Evolutionary conservation across 768 basidiomycete genomes (phyloP), one percentile per base, ranked within the genome.

Genomic region (Panaeolus cyanescens): DNA sequence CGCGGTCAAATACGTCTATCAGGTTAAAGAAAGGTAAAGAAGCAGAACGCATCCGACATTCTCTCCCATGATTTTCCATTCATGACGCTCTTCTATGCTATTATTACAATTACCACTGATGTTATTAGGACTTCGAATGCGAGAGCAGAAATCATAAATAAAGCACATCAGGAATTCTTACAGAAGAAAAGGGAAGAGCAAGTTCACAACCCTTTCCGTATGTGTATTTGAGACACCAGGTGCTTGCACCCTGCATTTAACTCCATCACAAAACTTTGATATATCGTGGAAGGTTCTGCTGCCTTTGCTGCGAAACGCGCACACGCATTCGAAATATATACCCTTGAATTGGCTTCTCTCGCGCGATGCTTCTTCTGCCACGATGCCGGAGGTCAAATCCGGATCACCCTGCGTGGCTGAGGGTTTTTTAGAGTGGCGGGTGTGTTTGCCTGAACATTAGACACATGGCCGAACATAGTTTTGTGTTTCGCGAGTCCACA

Each of bases 331-430:
- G 82, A 50, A 37, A 83, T 81, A 65, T 80, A 81, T 55, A 70
- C 72, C 56, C 84, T 81, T 64, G 86, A 72, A 59, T 72, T 74
- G 54, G 74, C 75, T 65, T 87, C 85, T 57, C 74, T 71, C 63
- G 62, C 65, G 45, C 32, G 62, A 66, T 55, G 71, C 59, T 67
- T 64, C 59, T 61, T 64, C 59, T 61, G 54, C 60, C 62, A 66
- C 50, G 56, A 33, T 53, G 36, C 50, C 56, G 63, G 66, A 58
- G 39, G 57, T 45, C 45, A 32, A 34, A 37, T 67, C 60, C 61
- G 56, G 64, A 62, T 64, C 64, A 59, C 54, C 58, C 5, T 58
- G 54, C 39, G 36, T 55, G 28, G 57, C 33, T 37, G 36, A 32
- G 60, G 58, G 34, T 22, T 54, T 39, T 61, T 59, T 55, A 58